Base-by-base conservation (phyloP, 352 stramenopile species). In the Pythium rishiriense region DNA sequence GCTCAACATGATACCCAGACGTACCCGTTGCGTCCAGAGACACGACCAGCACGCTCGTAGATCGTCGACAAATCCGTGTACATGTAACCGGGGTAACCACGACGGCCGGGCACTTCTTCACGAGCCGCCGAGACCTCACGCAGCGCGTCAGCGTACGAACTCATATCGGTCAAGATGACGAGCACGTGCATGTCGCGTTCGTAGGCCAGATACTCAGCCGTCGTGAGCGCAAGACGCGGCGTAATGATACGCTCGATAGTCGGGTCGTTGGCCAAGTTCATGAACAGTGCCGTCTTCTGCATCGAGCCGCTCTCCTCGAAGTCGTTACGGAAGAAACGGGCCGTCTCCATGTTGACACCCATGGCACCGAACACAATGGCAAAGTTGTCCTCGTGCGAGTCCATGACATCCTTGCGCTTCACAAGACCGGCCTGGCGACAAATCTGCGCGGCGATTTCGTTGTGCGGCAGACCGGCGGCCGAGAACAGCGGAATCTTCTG, bases 191-290 rank as follows among this genome's bases (percentile, higher is more conserved):
- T 87, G 70, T 99, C 97, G 46, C 97, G 93, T 81, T 99, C 97
- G 76, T 99, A 99, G 12, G 97, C 97, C 62, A 99, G 85, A 74
- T 99, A 99, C 78, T 99, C 97, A 48, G 97, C 97, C 21, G 97
- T 99, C 45, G 97, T 99, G 46, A 99, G 83, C 22, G 97, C 97
- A 48, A 99, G 81, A 87, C 97, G 94, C 55, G 97, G 97, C 35
- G 97, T 99, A 78, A 99, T 99, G 76, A 99, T 99, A 87, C 97
- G 97, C 83, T 99, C 97, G 74, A 99, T 99, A 26, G 97, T 99
- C 58, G 97, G 97, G 80, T 99, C 97, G 74, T 99, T 99, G 49
- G 97, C 97, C 64, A 99, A 88, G 82, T 99, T 99, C 70, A 99
- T 91, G 78, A 99, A 99, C 43, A 99, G 80, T 51, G 96, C 97